These are phyloP conservation scores for Lachnum nothofagi DNA, from an alignment of 2,329 filamentous ascomycete species.

Conservation along the genomic window DNA sequence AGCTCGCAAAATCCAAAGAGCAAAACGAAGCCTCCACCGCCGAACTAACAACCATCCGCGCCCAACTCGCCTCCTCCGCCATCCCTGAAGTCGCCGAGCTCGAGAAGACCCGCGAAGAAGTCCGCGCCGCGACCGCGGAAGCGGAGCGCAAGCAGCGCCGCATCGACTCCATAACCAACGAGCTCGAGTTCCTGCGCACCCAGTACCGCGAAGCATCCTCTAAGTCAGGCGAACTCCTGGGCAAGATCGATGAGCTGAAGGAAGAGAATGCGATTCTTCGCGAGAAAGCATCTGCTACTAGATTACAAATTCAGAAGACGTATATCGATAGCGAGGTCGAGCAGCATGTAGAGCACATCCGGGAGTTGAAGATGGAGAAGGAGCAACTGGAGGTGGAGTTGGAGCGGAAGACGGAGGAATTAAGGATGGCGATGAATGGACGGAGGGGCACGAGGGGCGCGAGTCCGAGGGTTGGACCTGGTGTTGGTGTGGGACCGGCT, in stretches of 20 bases:
- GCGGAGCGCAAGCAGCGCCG: constrained; percentile 22
- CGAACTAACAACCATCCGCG: constrained; percentile 27
- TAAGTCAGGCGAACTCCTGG: constrained; percentile 15
- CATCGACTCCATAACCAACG: constrained; percentile 16
- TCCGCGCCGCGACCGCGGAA: constrained; percentile 16
- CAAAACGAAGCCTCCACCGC: constrained; percentile 17
- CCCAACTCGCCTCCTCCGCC: constrained; percentile 26
- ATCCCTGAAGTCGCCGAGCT: constrained; percentile 39
- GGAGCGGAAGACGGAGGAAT: constrained; percentile 36
- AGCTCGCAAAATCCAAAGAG: constrained; percentile 25
- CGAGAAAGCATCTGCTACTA: constrained; percentile 24
- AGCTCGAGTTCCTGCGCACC: constrained; percentile 27
- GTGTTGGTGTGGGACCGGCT: too few relatives aligned
- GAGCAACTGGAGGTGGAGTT: constrained; percentile 34
- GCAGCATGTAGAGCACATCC: constrained; percentile 30
- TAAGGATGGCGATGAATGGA: constrained; percentile 39
- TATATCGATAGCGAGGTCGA: constrained; percentile 18
- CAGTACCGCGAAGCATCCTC: constrained; percentile 30
- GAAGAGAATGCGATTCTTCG: constrained; percentile 14
- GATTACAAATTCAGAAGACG: constrained; percentile 28
- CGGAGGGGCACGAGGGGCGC: constrained; percentile 31
- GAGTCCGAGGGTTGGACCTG: too few relatives aligned
- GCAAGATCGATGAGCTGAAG: constrained; percentile 18
- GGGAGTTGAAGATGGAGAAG: constrained; percentile 26
- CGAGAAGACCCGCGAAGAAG: constrained; percentile 38